Conservation (phyloP, 768 basidiomycete genomes). For the Suillus variegatus region DNA sequence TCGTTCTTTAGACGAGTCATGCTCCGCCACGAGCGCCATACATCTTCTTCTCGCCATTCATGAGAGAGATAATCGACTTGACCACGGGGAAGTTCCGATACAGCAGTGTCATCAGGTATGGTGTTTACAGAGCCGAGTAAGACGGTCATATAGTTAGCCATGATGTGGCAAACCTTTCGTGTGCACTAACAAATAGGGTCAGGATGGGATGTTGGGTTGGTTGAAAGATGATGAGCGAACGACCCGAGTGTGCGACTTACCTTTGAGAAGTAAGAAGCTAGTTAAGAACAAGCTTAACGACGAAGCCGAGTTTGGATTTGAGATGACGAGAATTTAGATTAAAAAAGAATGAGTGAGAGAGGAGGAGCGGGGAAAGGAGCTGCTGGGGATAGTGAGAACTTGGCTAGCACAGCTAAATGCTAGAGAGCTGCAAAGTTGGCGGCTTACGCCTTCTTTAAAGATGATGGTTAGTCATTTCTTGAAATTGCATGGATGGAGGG, state of each 20-base stretch:
- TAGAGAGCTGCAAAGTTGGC: neutral
- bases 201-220: neutral
- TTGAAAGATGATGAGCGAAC: neutral
- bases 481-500: constrained; percentile 2
- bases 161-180: constrained; percentile 21
- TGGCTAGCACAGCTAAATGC: neutral
- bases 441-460: neutral
- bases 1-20: constrained; percentile 99
- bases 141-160: constrained; percentile 73
- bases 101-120: constrained; percentile 72
- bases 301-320: neutral
- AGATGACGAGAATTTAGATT: neutral
- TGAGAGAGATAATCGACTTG: constrained; percentile 99
- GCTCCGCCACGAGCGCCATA: constrained; percentile 97
- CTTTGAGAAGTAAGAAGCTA: neutral
- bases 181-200: neutral
- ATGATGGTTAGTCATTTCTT: neutral
- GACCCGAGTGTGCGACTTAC: neutral
- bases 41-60: constrained; percentile 97
- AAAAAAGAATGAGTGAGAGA: neutral
- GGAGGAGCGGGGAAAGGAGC: neutral
- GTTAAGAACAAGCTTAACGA: neutral
- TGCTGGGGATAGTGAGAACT: neutral
- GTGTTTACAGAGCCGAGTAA: constrained; percentile 65
- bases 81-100: constrained; percentile 83